phyloP scores from a whole-genome alignment of 2,329 filamentous ascomycete genomes.

The Elsinoe australis region DNA sequence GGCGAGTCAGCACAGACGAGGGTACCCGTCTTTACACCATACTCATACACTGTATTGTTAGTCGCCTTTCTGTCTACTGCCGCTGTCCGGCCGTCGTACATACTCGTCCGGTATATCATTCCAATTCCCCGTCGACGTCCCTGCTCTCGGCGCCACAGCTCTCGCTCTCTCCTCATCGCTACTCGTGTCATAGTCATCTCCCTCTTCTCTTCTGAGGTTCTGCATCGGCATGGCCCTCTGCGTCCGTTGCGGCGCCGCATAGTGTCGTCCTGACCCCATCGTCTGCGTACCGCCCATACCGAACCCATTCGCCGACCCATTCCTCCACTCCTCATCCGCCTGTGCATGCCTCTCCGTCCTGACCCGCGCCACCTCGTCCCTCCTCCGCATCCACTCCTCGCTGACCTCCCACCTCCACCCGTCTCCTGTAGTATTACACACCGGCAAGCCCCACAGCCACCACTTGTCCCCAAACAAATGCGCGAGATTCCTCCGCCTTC shows the following conservation, averaged over 20 bases:
- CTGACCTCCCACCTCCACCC: slow-evolving; percentile 93
- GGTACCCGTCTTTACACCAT: not conserved
- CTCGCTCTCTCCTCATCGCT: slow-evolving; percentile 32
- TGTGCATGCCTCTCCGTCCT: slow-evolving; percentile 33
- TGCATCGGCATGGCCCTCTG: slow-evolving; percentile 33
- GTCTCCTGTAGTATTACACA: slow-evolving; percentile 80
- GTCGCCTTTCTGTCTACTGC: slow-evolving; percentile 28
- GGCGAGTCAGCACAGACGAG: not conserved
- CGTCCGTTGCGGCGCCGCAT: slow-evolving; percentile 1
- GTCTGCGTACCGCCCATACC: slow-evolving; percentile 2
- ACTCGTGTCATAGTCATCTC: slow-evolving; percentile 23
- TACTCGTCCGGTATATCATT: slow-evolving; percentile 45
- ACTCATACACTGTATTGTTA: slow-evolving; percentile 18
- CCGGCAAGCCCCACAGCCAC: slow-evolving; percentile 68
- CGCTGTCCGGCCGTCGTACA: slow-evolving; percentile 24
- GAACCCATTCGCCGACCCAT: slow-evolving; percentile 9
- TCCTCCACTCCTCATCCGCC: slow-evolving; percentile 26
- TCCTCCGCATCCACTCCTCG: slow-evolving; percentile 65
- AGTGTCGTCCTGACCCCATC: slow-evolving; percentile 16
- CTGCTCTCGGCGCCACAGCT: slow-evolving; percentile 20
- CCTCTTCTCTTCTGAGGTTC: slow-evolving; percentile 29
- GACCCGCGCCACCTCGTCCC: slow-evolving; percentile 48
- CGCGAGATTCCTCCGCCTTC: slow-evolving; percentile 67
- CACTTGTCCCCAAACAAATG: slow-evolving; percentile 74
- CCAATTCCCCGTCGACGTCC: slow-evolving; percentile 35